Evolutionary conservation across 1,284 basidiomycete species (phyloP).

Genomic region (Ceratobasidium sp.): DNA sequence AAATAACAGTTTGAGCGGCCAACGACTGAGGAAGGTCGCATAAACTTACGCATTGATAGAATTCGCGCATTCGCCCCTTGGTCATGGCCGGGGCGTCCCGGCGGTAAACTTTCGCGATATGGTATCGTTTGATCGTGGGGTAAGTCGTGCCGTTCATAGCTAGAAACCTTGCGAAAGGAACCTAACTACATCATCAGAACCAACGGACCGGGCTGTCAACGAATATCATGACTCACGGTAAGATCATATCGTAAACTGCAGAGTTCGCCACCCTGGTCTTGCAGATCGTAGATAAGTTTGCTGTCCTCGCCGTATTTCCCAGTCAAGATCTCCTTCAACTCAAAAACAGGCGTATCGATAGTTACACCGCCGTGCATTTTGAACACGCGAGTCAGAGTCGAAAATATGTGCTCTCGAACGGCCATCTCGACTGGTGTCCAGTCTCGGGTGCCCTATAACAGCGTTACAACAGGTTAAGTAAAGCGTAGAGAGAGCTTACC

Average conservation of each 20-base stretch:
- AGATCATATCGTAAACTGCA: conserved; percentile 96
- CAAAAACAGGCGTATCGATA: conserved; percentile 98
- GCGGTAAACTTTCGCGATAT: conserved; percentile 98
- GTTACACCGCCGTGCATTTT: conserved; percentile 90
- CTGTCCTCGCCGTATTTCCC: conserved; percentile 98
- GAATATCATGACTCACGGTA: conserved; percentile 67
- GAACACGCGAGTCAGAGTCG: conserved; percentile 90
- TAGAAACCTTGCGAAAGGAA: conserved; percentile 94
- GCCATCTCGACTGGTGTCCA: conserved; percentile 96
- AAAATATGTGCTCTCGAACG: conserved; percentile 91
- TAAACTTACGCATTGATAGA: conserved; percentile 90
- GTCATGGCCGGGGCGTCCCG: conserved; percentile 98
- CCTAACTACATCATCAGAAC: conserved; percentile 54
- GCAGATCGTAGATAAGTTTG: conserved; percentile 98
- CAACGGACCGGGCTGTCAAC: background rate
- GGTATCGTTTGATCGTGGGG: conserved; percentile 87
- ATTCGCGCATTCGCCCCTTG: conserved; percentile 98
- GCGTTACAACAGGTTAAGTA: background rate
- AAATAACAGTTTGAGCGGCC: too few species aligned
- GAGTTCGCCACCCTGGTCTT: conserved; percentile 99
- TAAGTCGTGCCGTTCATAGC: conserved; percentile 90
- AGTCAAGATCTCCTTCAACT: conserved; percentile 94
- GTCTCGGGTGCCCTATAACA: conserved; percentile 88
- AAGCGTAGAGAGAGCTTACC: conserved; percentile 60
- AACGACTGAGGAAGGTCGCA: too few species aligned